phyloP scores from a whole-genome alignment of 306 rosid species.

The Castanopsis chinensis region DNA sequence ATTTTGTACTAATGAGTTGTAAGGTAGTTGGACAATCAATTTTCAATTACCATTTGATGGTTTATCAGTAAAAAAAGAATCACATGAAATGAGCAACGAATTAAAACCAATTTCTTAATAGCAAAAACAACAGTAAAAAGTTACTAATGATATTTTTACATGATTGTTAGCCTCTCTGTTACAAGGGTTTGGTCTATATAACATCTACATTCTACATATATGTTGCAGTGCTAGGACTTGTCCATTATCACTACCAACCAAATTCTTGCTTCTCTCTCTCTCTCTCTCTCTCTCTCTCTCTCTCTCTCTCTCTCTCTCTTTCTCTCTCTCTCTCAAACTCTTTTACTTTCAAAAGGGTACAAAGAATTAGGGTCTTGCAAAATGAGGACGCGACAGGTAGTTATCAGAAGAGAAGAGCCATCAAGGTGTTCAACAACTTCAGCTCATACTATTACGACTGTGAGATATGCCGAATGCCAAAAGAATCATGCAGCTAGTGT shows the following conservation, averaged over 20 bases:
- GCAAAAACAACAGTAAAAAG: background rate
- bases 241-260: constrained; percentile 29
- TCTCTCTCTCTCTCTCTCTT: background rate
- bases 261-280: background rate
- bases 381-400: constrained; percentile 93
- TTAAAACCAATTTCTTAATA: constrained; percentile 14
- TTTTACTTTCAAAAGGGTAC: background rate
- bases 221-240: constrained; percentile 74
- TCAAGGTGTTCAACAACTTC: constrained; percentile 20
- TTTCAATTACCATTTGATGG: constrained; percentile 2
- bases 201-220: constrained; percentile 37
- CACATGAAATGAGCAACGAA: background rate
- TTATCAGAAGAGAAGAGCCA: constrained; percentile 59
- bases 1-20: constrained; percentile 16
- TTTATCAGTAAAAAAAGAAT: background rate
- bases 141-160: background rate
- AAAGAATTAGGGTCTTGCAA: background rate
- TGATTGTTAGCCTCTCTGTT: background rate
- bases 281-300: background rate
- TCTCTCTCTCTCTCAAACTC: background rate
- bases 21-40: constrained; percentile 40
- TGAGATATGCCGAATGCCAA: constrained; percentile 85
- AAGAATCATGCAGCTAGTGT: constrained; percentile 92
- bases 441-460: constrained; percentile 28
- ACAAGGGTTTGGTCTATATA: background rate